Evolutionary conservation across 139 green algal species (phyloP).

Genomic region (Chlamydomonas schloesseri): DNA sequence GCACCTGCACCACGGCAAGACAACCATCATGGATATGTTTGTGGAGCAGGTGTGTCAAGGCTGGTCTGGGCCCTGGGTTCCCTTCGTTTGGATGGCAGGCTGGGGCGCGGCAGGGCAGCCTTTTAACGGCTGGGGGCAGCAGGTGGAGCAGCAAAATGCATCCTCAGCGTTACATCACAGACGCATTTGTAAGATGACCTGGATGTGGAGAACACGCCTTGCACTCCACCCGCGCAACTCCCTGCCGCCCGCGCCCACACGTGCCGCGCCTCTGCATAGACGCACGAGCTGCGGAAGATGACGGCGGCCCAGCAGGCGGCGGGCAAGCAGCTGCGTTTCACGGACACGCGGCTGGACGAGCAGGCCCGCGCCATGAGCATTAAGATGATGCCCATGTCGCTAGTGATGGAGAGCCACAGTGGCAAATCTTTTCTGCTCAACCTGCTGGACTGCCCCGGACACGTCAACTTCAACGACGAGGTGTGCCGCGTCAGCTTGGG

Average conservation of each 20-base stretch:
- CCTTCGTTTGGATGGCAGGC: no score
- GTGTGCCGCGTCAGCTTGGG: no score
- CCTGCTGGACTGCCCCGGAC: conserved; percentile 92
- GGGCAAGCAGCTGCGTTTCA: conserved; percentile 87
- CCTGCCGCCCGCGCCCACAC: no score
- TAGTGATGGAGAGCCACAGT: conserved; percentile 84
- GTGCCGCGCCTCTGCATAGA: conserved; percentile 39
- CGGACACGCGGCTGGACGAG: conserved; percentile 97
- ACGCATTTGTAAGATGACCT: no score
- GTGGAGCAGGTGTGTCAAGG: conserved; percentile 93
- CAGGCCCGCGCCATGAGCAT: conserved; percentile 92
- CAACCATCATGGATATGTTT: conserved; percentile 97
- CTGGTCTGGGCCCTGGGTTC: no score
- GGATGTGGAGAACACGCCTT: no score
- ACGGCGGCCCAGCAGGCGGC: conserved; percentile 5
- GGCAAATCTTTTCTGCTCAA: conserved; percentile 94
- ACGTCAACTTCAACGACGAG: conserved; percentile 99
- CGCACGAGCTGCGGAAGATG: conserved; percentile 50
- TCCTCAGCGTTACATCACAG: no score
- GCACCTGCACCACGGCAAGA: conserved; percentile 99
- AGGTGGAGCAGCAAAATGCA: no score
- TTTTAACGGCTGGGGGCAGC: no score
- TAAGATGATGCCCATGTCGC: conserved; percentile 94
- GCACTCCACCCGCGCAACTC: no score
- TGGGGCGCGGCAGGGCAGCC: no score